Evolutionary conservation across 192 early-diverging fungal genomes (phyloP).

Genomic region (Rhizophagus clarus): DNA sequence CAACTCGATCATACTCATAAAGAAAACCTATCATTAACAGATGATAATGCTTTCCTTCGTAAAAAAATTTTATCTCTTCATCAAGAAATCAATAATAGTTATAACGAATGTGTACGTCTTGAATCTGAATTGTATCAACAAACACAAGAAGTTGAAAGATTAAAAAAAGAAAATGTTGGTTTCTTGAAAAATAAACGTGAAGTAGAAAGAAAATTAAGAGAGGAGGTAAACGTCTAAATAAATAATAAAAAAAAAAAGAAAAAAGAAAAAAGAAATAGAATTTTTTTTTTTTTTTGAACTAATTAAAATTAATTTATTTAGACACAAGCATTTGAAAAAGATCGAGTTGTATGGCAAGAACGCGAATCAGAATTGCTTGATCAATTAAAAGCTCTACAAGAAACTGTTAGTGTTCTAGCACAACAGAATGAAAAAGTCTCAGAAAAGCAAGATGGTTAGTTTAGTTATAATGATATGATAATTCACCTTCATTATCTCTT

Average conservation of each 20-base stretch:
- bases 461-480: slow-evolving; percentile 4
- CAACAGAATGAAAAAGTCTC: slow-evolving; percentile 14
- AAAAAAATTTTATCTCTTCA: slow-evolving; percentile 21
- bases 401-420: slow-evolving; percentile 26
- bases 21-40: slow-evolving; percentile 4
- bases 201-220: slow-evolving; percentile 27
- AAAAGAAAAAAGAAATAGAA: no score
- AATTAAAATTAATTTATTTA: not conserved
- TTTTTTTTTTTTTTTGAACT: not conserved
- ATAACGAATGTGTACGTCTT: slow-evolving; percentile 26
- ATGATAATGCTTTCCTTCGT: slow-evolving; percentile 26
- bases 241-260: no score
- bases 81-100: slow-evolving; percentile 12
- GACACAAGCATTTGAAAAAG: slow-evolving; percentile 33
- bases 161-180: slow-evolving; percentile 28
- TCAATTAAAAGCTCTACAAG: slow-evolving; percentile 32
- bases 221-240: slow-evolving; percentile 19
- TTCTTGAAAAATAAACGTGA: slow-evolving; percentile 32
- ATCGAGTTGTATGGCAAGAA: slow-evolving; percentile 22
- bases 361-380: slow-evolving; percentile 21
- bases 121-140: slow-evolving; percentile 31
- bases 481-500: not conserved
- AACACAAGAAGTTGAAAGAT: slow-evolving; percentile 24
- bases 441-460: slow-evolving; percentile 12
- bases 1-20: slow-evolving; percentile 22